A percentile compares a stretch with the other conserved stretches of the same genome.
These are phyloP conservation scores for Calocera cornea DNA, from an alignment of 768 basidiomycete species.

Conservation along the genomic window DNA sequence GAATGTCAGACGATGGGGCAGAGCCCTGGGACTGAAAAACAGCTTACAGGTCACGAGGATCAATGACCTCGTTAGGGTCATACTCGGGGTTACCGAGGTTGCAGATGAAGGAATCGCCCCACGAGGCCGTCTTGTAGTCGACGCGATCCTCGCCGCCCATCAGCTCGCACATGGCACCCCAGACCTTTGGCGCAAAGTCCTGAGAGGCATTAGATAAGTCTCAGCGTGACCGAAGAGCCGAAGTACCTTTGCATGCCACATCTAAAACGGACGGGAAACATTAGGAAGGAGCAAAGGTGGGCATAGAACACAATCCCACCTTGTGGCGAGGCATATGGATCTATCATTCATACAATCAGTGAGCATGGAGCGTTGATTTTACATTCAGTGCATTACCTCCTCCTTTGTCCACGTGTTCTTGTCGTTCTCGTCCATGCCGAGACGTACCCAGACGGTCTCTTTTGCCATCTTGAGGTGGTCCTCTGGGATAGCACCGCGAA, in stretches of 20 bases:
- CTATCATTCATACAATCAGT: neutral
- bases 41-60: neutral
- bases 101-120: constrained; percentile 51
- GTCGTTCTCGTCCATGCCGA: constrained; percentile 34
- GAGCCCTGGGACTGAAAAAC: neutral
- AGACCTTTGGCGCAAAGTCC: constrained; percentile 20
- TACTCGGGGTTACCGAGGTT: constrained; percentile 40
- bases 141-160: constrained; percentile 48
- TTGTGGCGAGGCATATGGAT: constrained; percentile 43
- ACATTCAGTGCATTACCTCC: constrained; percentile 21
- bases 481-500: neutral
- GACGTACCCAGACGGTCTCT: constrained; percentile 7
- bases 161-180: constrained; percentile 47
- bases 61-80: constrained; percentile 1
- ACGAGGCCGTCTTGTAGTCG: constrained; percentile 18
- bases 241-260: constrained; percentile 29
- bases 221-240: no score
- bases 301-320: constrained; percentile 35
- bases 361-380: neutral
- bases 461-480: neutral
- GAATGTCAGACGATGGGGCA: neutral
- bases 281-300: constrained; percentile 16
- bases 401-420: constrained; percentile 36
- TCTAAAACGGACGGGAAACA: neutral
- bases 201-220: neutral